Base-by-base conservation (phyloP, 2,329 filamentous ascomycete genomes). In the Verticillium isaacii region DNA sequence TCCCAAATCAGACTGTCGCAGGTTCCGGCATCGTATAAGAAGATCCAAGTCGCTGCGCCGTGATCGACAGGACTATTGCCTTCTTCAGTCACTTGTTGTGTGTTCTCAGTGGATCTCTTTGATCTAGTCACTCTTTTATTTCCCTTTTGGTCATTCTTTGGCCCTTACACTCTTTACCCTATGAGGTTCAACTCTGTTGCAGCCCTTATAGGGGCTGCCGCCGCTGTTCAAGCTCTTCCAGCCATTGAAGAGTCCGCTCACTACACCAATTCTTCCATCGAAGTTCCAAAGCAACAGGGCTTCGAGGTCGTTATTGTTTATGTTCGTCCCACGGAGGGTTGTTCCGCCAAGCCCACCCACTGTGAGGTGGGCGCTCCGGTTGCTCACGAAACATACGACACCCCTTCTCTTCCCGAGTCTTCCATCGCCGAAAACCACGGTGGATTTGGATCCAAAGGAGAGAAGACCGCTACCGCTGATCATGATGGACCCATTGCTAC, bases 301-400 rank as follows among this genome's bases (percentile, higher is more conserved):
- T 60, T 60, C 45, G 58, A 60, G 29, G 59, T 61, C n/a, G 59
- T 61, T 32, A 61, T 61, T 29, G 52, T 61, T 54, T 61, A 61
- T 19, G 59, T 45, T 12, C 52, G 25, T 12, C 59, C 59, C 17
- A 1, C 45, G 8, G n/a, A 41, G n/a, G 50, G 36, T 15, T 58
- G 57, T n/a, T 36, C 57, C 11, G 36, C 57, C 32, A 58, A 58
- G 57, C 57, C 57, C 9, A 25, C 57, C 15, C 57, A 58, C 17
- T 58, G 57, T 32, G 32, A 36, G 8, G 34, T 9, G 12, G 32
- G 8, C 14, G 32, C 34, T 14, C 19, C 17, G 15, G 58, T 37
- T 37, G 41, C 5, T 14, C 58, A 29, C 25, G 32, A 45, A 19
- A 19, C 45, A 8, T 32, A 32, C 15, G 58, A 19, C 2, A 5